These are phyloP conservation scores for Rhododendron ovatum DNA, from an alignment of 148 eudicot genomes.

Conservation along the genomic window DNA sequence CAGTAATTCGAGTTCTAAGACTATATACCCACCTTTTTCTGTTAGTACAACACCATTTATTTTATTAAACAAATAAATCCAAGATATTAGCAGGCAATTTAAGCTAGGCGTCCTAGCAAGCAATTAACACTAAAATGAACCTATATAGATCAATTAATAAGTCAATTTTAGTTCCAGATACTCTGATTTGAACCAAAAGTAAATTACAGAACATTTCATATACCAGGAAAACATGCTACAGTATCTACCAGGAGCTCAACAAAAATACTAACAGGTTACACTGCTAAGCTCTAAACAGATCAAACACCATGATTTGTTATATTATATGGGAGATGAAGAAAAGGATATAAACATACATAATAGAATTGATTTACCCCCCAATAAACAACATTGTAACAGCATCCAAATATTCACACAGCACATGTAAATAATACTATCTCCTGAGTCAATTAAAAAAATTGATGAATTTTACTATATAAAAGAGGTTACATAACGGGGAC, in stretches of 20 bases:
- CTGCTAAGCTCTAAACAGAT: background rate
- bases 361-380: background rate
- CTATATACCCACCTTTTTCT: background rate
- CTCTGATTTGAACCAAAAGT: background rate
- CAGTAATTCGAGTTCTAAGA: background rate
- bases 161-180: background rate
- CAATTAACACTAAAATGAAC: background rate
- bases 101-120: background rate
- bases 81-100: background rate
- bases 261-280: background rate
- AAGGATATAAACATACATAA: background rate
- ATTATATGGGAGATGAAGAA: background rate
- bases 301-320: background rate
- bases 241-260: background rate
- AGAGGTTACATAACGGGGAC: slow-evolving; percentile 2
- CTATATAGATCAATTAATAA: background rate
- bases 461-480: background rate
- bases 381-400: background rate
- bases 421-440: background rate
- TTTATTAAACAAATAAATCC: background rate
- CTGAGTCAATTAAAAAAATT: background rate
- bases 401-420: background rate
- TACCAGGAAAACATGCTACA: background rate
- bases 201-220: background rate
- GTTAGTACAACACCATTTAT: background rate